A percentile compares a stretch with the other conserved stretches of the same genome.
Conservation (phyloP, 163 green algal species). For the Chloroidium sp. region DNA sequence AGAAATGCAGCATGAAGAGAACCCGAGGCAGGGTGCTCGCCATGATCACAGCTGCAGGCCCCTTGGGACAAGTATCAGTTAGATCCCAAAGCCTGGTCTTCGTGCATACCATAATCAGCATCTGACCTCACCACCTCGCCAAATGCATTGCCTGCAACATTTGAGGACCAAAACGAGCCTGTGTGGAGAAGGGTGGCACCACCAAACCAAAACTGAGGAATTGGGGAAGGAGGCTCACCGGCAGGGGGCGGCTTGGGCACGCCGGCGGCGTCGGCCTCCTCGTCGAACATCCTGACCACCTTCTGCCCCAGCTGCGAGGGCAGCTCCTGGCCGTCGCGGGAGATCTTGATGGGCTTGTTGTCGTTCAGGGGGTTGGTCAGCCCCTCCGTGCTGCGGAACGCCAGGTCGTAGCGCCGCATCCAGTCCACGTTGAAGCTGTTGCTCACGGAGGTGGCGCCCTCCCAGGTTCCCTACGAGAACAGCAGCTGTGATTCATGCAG, state of each 20-base stretch:
- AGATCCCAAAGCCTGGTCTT: not conserved
- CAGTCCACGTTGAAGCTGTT: constrained; percentile 32
- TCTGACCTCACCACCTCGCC: constrained; percentile 11
- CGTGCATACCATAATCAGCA: constrained; percentile 2
- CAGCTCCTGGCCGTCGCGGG: constrained; percentile 37
- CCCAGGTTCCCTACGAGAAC: not conserved
- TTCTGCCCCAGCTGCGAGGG: constrained; percentile 11
- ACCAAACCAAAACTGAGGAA: no score
- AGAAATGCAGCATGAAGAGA: no score
- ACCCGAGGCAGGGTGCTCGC: no score
- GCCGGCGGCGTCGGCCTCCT: constrained; percentile 6
- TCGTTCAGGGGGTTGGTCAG: constrained; percentile 42
- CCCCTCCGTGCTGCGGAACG: constrained; percentile 29
- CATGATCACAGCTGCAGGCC: no score
- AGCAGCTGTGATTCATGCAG: not conserved
- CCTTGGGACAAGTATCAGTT: no score
- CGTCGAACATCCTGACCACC: constrained; percentile 22
- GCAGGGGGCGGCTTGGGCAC: constrained; percentile 3
- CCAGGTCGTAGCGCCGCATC: constrained; percentile 25
- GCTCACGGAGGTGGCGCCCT: constrained; percentile 9
- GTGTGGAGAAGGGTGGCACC: no score
- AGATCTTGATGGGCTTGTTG: constrained; percentile 33
- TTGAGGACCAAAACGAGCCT: constrained; percentile 3
- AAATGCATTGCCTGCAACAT: constrained; percentile 17
- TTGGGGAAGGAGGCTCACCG: not conserved